Evolutionary conservation across 73 alveolate species (phyloP).

Genomic region (Paramecium sexaurelia): DNA sequence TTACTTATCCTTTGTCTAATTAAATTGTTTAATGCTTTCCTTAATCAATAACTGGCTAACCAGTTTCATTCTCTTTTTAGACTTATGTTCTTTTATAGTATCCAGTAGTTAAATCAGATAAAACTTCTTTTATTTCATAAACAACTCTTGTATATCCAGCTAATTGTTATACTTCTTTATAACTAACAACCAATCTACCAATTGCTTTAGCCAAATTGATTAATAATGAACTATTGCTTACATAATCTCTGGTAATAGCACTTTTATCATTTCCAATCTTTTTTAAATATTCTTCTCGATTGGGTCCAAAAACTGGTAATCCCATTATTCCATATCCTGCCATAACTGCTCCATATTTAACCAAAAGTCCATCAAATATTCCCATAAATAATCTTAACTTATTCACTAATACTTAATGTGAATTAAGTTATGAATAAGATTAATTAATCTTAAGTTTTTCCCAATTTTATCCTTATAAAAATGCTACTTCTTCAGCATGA

Average conservation of each 20-base stretch:
- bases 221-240: slow-evolving; percentile 86
- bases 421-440: slow-evolving; percentile 69
- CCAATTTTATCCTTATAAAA: slow-evolving; percentile 84
- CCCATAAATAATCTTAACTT: slow-evolving; percentile 87
- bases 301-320: slow-evolving; percentile 94
- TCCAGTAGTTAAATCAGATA: slow-evolving; percentile 77
- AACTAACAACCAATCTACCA: slow-evolving; percentile 90
- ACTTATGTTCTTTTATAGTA: slow-evolving; percentile 58
- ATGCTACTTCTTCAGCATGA: slow-evolving; percentile 94
- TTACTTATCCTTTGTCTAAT: slow-evolving; percentile 51
- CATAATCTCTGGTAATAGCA: slow-evolving; percentile 89
- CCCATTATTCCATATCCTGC: slow-evolving; percentile 93
- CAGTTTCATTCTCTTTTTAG: not conserved
- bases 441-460: slow-evolving; percentile 79
- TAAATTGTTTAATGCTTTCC: slow-evolving; percentile 18
- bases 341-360: slow-evolving; percentile 94
- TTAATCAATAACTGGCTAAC: not conserved
- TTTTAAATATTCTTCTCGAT: slow-evolving; percentile 76
- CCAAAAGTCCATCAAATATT: slow-evolving; percentile 89
- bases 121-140: slow-evolving; percentile 84
- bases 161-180: slow-evolving; percentile 86
- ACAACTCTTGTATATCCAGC: slow-evolving; percentile 94
- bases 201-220: slow-evolving; percentile 94
- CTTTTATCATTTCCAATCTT: slow-evolving; percentile 57
- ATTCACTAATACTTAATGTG: slow-evolving; percentile 72